Evolutionary conservation across 1,284 basidiomycete species (phyloP).

Genomic region (Pterulicium gracile): DNA sequence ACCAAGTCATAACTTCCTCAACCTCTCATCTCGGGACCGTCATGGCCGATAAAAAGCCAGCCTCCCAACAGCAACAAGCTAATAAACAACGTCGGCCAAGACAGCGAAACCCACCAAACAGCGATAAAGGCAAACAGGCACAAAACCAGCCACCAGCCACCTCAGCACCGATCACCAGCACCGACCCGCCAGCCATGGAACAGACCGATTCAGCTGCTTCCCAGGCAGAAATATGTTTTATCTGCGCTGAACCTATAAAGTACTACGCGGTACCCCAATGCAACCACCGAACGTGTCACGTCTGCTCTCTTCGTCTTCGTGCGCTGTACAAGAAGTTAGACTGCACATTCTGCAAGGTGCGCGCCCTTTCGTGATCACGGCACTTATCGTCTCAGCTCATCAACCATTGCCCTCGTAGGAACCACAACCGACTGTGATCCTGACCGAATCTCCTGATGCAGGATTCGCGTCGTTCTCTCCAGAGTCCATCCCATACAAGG

Average conservation of each 20-base stretch:
- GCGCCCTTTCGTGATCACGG: constrained; percentile 16
- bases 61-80: too few species aligned
- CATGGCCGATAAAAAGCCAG: too few species aligned
- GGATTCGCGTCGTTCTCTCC: constrained; percentile 53
- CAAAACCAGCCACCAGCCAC: too few species aligned
- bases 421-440: constrained; percentile 72
- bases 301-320: constrained; percentile 84
- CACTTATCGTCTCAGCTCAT: constrained; percentile 4
- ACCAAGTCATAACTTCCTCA: too few species aligned
- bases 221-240: constrained; percentile 68
- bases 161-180: not conserved
- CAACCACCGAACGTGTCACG: constrained; percentile 88
- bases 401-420: constrained; percentile 33
- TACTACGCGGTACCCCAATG: constrained; percentile 86
- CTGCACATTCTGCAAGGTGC: constrained; percentile 94
- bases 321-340: constrained; percentile 91
- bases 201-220: constrained; percentile 6
- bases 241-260: constrained; percentile 92
- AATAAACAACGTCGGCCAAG: too few species aligned
- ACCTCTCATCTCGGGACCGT: too few species aligned
- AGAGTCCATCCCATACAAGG: constrained; percentile 53
- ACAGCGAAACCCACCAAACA: not conserved
- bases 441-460: constrained; percentile 63
- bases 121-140: too few species aligned
- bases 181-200: not conserved